Percentiles rank a stretch among this genome's conserved stretches.
Conservation (phyloP, 257 asterid genomes). For the Scutellaria minor region DNA sequence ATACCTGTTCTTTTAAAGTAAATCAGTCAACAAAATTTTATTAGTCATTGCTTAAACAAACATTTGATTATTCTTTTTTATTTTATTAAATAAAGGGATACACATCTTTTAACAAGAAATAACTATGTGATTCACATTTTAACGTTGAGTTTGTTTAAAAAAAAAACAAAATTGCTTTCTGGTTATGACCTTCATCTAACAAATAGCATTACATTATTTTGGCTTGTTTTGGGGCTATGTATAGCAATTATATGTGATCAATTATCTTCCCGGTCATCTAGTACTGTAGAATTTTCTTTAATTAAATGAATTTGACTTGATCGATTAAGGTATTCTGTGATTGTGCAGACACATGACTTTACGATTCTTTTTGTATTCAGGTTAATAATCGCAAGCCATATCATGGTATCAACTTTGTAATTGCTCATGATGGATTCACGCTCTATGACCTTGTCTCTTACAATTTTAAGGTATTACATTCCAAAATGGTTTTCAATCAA, state of each 20-base stretch:
- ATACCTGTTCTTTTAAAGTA: not conserved
- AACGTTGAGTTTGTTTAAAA: not conserved
- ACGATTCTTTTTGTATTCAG: constrained; percentile 41
- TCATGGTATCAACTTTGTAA: constrained; percentile 84
- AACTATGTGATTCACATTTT: not conserved
- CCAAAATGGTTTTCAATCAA: constrained; percentile 15
- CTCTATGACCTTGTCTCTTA: constrained; percentile 93
- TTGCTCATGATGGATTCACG: constrained; percentile 97
- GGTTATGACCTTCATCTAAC: not conserved
- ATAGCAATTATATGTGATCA: not conserved
- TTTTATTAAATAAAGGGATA: constrained; percentile 11
- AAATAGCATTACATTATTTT: not conserved
- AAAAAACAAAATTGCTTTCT: not conserved
- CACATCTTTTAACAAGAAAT: not conserved
- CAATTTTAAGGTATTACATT: constrained; percentile 71
- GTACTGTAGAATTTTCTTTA: not conserved
- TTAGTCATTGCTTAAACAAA: not conserved
- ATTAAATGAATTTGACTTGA: constrained; percentile 1
- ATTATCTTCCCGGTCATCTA: not conserved
- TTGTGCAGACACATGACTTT: constrained; percentile 22
- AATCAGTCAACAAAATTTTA: not conserved
- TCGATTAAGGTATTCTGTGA: constrained; percentile 19
- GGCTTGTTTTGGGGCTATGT: not conserved
- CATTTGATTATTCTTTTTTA: not conserved
- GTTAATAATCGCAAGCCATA: constrained; percentile 90